A percentile compares a stretch with the other conserved stretches of the same genome.
Evolutionary conservation across 441 rosid species (phyloP).

Genomic region (Gossypium davidsonii): DNA sequence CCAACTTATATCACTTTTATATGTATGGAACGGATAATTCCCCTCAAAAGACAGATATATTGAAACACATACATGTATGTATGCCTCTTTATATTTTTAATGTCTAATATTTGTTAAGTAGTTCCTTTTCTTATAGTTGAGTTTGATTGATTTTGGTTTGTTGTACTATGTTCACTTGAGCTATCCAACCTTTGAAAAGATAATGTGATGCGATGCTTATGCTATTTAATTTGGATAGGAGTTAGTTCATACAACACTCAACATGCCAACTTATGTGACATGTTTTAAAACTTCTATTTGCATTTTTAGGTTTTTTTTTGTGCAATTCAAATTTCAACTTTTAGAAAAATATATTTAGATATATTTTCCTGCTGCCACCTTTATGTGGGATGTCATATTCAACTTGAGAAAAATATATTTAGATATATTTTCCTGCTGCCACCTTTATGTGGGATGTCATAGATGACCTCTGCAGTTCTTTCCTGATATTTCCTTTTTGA

Average conservation of each 20-base stretch:
- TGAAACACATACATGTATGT: not conserved
- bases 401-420: not conserved
- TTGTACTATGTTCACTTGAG: not conserved
- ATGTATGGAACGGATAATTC: not conserved
- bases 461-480: not conserved
- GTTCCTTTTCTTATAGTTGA: not conserved
- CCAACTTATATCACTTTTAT: no score
- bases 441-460: not conserved
- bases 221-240: not conserved
- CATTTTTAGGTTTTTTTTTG: not conserved
- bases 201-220: not conserved
- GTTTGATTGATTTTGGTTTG: not conserved
- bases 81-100: not conserved
- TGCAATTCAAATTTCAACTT: not conserved
- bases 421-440: not conserved
- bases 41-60: not conserved
- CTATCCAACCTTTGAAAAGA: not conserved
- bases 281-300: not conserved
- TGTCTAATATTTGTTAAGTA: not conserved
- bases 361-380: not conserved
- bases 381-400: not conserved
- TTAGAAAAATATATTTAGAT: not conserved
- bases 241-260: not conserved
- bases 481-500: conserved; percentile 3
- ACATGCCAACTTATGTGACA: not conserved